phyloP scores from a whole-genome alignment of 2,329 filamentous ascomycete species.

The Tolypocladium sp. region DNA sequence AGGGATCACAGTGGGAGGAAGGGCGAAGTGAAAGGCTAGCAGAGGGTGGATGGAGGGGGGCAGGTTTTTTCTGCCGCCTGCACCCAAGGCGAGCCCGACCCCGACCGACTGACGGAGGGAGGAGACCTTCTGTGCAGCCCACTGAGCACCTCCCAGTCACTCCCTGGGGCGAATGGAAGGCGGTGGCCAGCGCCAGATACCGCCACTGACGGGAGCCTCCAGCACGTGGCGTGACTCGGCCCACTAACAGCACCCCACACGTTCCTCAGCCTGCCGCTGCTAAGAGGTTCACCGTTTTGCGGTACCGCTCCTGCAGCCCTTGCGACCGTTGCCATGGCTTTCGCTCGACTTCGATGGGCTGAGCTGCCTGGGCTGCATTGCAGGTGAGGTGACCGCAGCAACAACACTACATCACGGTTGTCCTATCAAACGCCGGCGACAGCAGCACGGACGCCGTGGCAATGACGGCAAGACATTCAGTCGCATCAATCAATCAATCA shows the following conservation, averaged over 20 bases:
- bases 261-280: not conserved
- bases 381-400: not conserved
- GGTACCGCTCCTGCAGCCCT: not conserved
- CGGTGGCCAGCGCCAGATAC: not conserved
- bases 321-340: constrained; percentile 9
- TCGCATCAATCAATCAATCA: not conserved
- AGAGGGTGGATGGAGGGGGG: not conserved
- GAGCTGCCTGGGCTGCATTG: not conserved
- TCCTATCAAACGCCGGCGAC: not conserved
- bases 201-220: not conserved
- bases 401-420: not conserved
- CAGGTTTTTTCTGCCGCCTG: not conserved
- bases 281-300: not conserved
- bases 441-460: not conserved
- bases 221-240: not conserved
- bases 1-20: not conserved
- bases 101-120: not conserved
- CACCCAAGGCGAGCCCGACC: not conserved
- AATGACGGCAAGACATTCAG: not conserved
- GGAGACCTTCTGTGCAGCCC: not conserved
- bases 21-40: not conserved
- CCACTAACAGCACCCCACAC: constrained; percentile 11
- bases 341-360: constrained; percentile 15
- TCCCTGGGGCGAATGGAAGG: not conserved
- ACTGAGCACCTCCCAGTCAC: not conserved